phyloP scores from a whole-genome alignment of 495 filamentous ascomycete genomes.

The Annulohypoxylon maeteangense region DNA sequence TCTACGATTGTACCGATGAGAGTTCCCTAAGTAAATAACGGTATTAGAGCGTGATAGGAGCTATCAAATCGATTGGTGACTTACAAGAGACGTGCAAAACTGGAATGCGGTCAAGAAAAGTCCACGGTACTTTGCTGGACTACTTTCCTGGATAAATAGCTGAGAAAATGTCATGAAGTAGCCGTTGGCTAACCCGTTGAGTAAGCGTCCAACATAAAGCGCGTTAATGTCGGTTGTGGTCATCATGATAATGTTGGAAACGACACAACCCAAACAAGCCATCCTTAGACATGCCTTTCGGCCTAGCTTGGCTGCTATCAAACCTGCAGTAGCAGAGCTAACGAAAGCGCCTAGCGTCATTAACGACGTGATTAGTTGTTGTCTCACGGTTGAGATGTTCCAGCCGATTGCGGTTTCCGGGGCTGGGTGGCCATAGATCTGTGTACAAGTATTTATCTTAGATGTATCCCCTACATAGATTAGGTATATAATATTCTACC shows the following conservation, averaged over 20 bases:
- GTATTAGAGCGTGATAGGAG: background rate
- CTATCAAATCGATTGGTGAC: slow-evolving; percentile 22
- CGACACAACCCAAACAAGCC: slow-evolving; percentile 52
- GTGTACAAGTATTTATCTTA: slow-evolving; percentile 2
- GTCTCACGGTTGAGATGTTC: slow-evolving; percentile 58
- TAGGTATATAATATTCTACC: background rate
- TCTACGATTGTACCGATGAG: slow-evolving; percentile 64
- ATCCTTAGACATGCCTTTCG: slow-evolving; percentile 54
- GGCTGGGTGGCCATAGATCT: slow-evolving; percentile 46
- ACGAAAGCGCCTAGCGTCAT: slow-evolving; percentile 64
- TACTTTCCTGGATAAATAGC: slow-evolving; percentile 56
- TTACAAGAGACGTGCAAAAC: slow-evolving; percentile 41
- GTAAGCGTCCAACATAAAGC: slow-evolving; percentile 57
- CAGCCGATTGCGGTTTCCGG: slow-evolving; percentile 52
- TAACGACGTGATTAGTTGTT: slow-evolving; percentile 57
- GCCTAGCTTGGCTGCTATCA: slow-evolving; percentile 53
- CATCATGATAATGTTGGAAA: slow-evolving; percentile 62
- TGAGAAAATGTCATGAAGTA: slow-evolving; percentile 62
- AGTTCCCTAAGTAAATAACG: slow-evolving; percentile 49
- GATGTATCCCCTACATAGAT: background rate
- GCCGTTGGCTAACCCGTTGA: slow-evolving; percentile 59
- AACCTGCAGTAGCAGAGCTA: slow-evolving; percentile 55
- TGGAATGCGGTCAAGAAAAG: slow-evolving; percentile 45
- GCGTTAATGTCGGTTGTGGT: slow-evolving; percentile 54
- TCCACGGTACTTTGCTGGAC: slow-evolving; percentile 56